These are phyloP conservation scores for Fusarium poae DNA, from an alignment of 2,329 filamentous ascomycete genomes.

Conservation along the genomic window DNA sequence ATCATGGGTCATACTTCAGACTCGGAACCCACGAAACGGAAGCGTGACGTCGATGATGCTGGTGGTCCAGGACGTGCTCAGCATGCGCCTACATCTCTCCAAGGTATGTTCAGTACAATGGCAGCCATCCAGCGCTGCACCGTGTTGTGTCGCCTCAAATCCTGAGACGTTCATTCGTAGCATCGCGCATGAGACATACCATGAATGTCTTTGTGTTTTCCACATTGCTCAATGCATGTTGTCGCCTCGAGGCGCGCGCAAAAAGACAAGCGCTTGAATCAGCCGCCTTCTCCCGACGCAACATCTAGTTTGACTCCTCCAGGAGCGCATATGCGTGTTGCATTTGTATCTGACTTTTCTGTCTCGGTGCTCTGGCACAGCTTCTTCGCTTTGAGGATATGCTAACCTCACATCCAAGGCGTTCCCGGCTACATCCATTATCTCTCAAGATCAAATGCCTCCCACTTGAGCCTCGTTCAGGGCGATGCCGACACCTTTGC, in stretches of 20 bases:
- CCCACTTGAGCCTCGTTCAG: conserved; percentile 64
- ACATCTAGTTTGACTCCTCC: conserved; percentile 39
- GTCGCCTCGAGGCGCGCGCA: conserved; percentile 21
- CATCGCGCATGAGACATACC: conserved; percentile 19
- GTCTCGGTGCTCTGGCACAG: conserved; percentile 37
- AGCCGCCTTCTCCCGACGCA: conserved; percentile 30
- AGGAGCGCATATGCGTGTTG: conserved; percentile 41
- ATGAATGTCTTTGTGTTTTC: conserved; percentile 13
- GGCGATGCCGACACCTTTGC: conserved; percentile 76
- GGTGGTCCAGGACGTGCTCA: conserved; percentile 57
- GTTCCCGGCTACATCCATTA: conserved; percentile 64
- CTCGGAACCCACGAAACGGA: conserved; percentile 61
- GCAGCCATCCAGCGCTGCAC: conserved; percentile 33
- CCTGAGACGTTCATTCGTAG: conserved; percentile 41
- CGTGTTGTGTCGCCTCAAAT: conserved; percentile 37
- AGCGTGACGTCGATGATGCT: conserved; percentile 62
- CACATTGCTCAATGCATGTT: conserved; percentile 24
- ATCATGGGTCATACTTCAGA: conserved; percentile 60
- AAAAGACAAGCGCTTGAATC: conserved; percentile 16
- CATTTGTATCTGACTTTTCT: conserved; percentile 41
- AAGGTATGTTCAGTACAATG: conserved; percentile 57
- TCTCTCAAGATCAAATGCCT: conserved; percentile 59
- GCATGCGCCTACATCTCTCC: conserved; percentile 56
- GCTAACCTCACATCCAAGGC: conserved; percentile 45
- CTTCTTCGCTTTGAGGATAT: conserved; percentile 37